These are phyloP conservation scores for Trichoderma sp. DNA, from an alignment of 2,329 filamentous ascomycete genomes.

Conservation along the genomic window DNA sequence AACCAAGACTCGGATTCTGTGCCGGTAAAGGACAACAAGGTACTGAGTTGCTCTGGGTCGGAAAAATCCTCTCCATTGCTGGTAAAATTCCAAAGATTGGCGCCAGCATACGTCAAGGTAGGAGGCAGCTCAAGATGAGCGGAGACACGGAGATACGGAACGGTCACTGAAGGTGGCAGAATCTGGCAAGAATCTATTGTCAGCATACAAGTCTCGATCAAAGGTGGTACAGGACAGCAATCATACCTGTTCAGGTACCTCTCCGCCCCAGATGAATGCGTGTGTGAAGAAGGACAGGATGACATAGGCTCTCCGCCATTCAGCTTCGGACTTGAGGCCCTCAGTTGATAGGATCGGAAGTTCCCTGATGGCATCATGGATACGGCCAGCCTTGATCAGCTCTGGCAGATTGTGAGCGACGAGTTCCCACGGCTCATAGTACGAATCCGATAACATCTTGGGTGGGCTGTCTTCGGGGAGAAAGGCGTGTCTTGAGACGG, in stretches of 20 bases:
- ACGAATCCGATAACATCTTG: slow-evolving; percentile 60
- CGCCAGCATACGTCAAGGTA: slow-evolving; percentile 83
- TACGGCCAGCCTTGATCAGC: slow-evolving; percentile 60
- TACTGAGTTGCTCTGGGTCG: slow-evolving; percentile 65
- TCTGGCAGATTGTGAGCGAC: slow-evolving; percentile 65
- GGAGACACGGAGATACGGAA: slow-evolving; percentile 73
- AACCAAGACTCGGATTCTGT: slow-evolving; percentile 94
- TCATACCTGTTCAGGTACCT: slow-evolving; percentile 65
- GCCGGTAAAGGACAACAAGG: slow-evolving; percentile 80
- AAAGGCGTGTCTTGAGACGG: slow-evolving; percentile 64
- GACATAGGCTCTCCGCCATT: slow-evolving; percentile 81
- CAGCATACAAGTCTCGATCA: neutral
- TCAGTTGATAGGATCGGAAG: slow-evolving; percentile 70
- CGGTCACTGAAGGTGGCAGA: slow-evolving; percentile 71
- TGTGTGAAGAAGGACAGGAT: slow-evolving; percentile 78
- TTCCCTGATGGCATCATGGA: slow-evolving; percentile 60
- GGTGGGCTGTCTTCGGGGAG: slow-evolving; percentile 70
- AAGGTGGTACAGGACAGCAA: neutral
- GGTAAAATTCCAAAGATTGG: slow-evolving; percentile 88
- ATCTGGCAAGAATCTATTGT: slow-evolving; percentile 36
- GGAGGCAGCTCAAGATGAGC: slow-evolving; percentile 75
- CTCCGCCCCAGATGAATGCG: slow-evolving; percentile 85
- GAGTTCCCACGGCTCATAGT: slow-evolving; percentile 78
- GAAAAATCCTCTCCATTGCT: slow-evolving; percentile 54
- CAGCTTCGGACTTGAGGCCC: slow-evolving; percentile 58